A percentile compares a stretch with the other conserved stretches of the same genome.
Conservation (phyloP, 2,329 filamentous ascomycete species). For the Xylariaceae sp. region DNA sequence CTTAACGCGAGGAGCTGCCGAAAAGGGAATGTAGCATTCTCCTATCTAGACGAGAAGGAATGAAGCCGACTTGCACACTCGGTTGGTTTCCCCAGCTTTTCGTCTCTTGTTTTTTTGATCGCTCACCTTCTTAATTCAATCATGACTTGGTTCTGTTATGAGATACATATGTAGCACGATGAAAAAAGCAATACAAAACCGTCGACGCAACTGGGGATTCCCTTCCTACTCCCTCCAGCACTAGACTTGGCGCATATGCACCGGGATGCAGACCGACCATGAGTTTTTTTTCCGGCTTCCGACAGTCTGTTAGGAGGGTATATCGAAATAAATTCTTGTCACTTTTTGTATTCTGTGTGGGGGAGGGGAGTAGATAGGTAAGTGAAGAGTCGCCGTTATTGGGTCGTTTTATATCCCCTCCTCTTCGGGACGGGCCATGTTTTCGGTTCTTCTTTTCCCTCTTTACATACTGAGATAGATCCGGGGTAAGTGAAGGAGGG, state of each 20-base stretch:
- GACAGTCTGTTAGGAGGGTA: slow-evolving; percentile 1
- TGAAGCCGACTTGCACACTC: too few relatives aligned
- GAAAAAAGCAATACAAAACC: slow-evolving; percentile 1
- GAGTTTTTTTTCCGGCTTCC: slow-evolving; percentile 17
- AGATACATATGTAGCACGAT: not conserved
- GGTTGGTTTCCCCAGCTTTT: not conserved
- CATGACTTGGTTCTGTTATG: not conserved
- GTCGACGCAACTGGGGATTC: slow-evolving; percentile 1
- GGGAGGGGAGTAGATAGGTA: not conserved
- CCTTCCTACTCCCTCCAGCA: not conserved
- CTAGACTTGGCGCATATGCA: slow-evolving; percentile 21
- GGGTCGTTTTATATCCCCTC: not conserved
- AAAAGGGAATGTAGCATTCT: not conserved
- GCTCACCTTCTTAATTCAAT: not conserved
- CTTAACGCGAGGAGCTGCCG: not conserved
- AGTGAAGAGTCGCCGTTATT: not conserved
- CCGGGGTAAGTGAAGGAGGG: too few relatives aligned
- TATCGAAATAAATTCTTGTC: not conserved
- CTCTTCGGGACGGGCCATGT: not conserved
- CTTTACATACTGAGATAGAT: not conserved
- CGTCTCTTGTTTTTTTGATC: not conserved
- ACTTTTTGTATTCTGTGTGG: not conserved
- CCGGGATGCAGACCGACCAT: slow-evolving; percentile 16
- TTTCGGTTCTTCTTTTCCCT: not conserved
- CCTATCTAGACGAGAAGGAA: not conserved